Conservation (phyloP, 139 green algal species). For the Chlamydomonas applanata region DNA sequence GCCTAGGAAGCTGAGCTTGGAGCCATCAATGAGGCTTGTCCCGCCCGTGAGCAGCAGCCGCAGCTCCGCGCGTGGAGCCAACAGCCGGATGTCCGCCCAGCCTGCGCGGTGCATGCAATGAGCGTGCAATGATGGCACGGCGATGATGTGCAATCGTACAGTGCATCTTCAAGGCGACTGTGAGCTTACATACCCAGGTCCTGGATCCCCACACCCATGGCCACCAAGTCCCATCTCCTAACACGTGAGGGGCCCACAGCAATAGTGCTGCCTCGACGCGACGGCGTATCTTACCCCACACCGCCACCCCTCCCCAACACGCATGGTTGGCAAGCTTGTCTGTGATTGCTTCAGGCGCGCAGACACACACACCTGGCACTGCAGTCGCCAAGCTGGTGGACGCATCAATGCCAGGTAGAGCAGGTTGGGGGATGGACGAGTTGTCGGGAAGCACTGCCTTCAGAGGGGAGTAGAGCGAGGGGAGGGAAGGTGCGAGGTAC, state of each 20-base stretch:
- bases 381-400: slow-evolving; percentile 1
- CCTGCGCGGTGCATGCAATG: slow-evolving; percentile 47
- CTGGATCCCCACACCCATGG: no score
- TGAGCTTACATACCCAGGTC: no score
- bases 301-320: neutral
- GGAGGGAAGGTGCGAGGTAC: slow-evolving; percentile 33
- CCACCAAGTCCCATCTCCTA: no score
- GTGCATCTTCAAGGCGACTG: no score
- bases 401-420: slow-evolving; percentile 27
- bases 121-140: no score
- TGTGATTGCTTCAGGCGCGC: no score
- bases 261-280: neutral
- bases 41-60: slow-evolving; percentile 64
- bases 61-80: slow-evolving; percentile 80
- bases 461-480: slow-evolving; percentile 35
- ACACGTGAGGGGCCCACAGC: neutral
- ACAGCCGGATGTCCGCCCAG: slow-evolving; percentile 70
- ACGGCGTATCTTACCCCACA: neutral
- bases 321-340: neutral
- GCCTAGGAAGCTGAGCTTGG: slow-evolving; percentile 67
- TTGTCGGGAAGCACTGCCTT: slow-evolving; percentile 57
- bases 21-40: slow-evolving; percentile 49
- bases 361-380: slow-evolving; percentile 20
- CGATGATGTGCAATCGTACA: no score
- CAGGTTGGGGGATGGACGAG: slow-evolving; percentile 43